These are phyloP conservation scores for Globisporangium sylvaticum DNA, from an alignment of 352 stramenopile genomes.

Conservation along the genomic window DNA sequence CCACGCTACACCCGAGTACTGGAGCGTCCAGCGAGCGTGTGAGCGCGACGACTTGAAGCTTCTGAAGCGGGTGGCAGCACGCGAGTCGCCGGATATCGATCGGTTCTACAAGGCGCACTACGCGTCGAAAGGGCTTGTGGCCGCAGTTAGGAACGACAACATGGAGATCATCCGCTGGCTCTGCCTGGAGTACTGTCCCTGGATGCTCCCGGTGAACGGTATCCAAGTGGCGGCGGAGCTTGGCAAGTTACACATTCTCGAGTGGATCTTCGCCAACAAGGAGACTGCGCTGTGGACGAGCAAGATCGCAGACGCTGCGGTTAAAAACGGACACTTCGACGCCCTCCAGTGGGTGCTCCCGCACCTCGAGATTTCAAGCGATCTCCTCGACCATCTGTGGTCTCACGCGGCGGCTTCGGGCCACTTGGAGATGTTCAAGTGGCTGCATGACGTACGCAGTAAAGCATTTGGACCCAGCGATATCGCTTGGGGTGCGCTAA, in stretches of 20 bases:
- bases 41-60: not conserved
- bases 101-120: not conserved
- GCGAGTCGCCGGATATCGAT: not conserved
- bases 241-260: not conserved
- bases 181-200: slow-evolving; percentile 4
- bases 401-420: not conserved
- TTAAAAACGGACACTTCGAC: not conserved
- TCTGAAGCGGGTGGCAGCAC: not conserved
- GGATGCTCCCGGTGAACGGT: not conserved
- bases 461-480: too few species aligned
- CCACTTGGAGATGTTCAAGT: slow-evolving; percentile 3
- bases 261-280: not conserved
- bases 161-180: not conserved
- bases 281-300: not conserved
- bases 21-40: not conserved
- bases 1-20: not conserved
- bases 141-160: not conserved
- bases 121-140: not conserved
- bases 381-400: not conserved
- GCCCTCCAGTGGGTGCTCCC: not conserved
- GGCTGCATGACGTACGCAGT: not conserved
- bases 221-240: not conserved
- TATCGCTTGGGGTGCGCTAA: not conserved
- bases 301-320: not conserved
- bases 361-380: not conserved